Conservation (phyloP, 179 eudicot species). For the Pouteria campechiana region DNA sequence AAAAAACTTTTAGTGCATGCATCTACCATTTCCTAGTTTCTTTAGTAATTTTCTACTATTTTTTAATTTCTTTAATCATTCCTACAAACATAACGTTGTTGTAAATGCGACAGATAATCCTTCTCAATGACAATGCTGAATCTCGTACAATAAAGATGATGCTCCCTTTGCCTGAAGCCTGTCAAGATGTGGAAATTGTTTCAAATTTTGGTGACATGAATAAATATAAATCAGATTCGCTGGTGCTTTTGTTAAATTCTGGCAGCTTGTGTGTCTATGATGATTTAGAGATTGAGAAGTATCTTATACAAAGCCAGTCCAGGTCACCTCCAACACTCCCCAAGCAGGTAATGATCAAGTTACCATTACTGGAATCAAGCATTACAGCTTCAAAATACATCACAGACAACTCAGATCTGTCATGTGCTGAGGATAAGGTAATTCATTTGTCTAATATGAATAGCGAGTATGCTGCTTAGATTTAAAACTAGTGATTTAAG, state of each 20-base stretch:
- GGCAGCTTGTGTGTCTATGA: slow-evolving; percentile 70
- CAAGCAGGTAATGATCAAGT: slow-evolving; percentile 52
- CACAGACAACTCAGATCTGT: slow-evolving; percentile 30
- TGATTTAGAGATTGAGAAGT: slow-evolving; percentile 64
- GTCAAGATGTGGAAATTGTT: slow-evolving; percentile 55
- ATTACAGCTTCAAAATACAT: slow-evolving; percentile 50
- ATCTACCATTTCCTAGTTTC: too few relatives aligned
- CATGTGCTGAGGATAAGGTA: slow-evolving; percentile 50
- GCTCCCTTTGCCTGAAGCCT: slow-evolving; percentile 65
- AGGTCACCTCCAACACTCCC: slow-evolving; percentile 68
- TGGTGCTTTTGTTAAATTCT: slow-evolving; percentile 70
- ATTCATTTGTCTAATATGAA: slow-evolving; percentile 1
- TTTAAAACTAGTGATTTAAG: too few relatives aligned
- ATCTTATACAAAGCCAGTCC: slow-evolving; percentile 56
- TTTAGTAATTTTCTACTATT: too few relatives aligned
- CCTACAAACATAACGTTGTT: too few relatives aligned
- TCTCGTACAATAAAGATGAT: slow-evolving; percentile 71
- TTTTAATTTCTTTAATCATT: too few relatives aligned
- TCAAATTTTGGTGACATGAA: slow-evolving; percentile 32
- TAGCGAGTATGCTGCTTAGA: background rate
- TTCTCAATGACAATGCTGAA: slow-evolving; percentile 72
- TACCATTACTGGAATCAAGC: slow-evolving; percentile 55
- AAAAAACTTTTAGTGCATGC: too few relatives aligned
- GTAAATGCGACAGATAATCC: slow-evolving; percentile 56
- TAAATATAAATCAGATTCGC: slow-evolving; percentile 50